Evolutionary conservation across 129 eudicot genomes (phyloP), one percentile per base, ranked within the genome.

Genomic region (Erigeron canadensis): DNA sequence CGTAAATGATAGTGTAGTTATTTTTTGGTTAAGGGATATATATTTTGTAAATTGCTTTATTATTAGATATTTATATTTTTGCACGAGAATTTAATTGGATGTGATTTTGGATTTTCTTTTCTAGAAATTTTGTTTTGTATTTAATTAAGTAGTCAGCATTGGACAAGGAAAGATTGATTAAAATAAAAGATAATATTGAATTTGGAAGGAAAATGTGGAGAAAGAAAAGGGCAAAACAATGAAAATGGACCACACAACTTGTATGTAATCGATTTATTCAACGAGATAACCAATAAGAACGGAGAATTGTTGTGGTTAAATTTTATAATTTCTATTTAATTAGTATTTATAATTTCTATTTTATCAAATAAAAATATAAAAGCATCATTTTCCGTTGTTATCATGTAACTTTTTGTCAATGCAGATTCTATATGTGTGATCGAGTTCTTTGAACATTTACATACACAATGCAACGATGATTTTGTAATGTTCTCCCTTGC

Each of bases 191-290:
- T 50, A 63, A 70, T 10, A 1, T 70, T 78, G 81, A 78, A 78
- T 70, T 63, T 63, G 77, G 17, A 63, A 63, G 77, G 81, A 78
- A 78, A 71, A 13, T 16, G 37, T 63, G 73, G 72, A 78, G 77
- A 78, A 77, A 71, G 77, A 78, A 78, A 78, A 78, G 81, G 81
- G 77, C 73, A 53, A 45, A 63, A 63, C 51, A 54, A 63, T 78
- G 63, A 78, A 71, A 78, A 70, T 54, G 63, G 77, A 78, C 81
- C 81, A 63, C 81, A 78, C 77, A 65, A 77, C 22, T 77, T 77
- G 81, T 57, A 62, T 11, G 77, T 51, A 70, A 54, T 71, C 81
- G 77, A 50, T 78, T 78, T 63, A 71, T 71, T 78, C 77, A 71
- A 78, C 73, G 67, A n/a, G 34, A 53, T 55, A 45, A 61, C 81